phyloP scores from a whole-genome alignment of 2,329 filamentous ascomycete genomes.

The Fusarium sterilihyphosum region DNA sequence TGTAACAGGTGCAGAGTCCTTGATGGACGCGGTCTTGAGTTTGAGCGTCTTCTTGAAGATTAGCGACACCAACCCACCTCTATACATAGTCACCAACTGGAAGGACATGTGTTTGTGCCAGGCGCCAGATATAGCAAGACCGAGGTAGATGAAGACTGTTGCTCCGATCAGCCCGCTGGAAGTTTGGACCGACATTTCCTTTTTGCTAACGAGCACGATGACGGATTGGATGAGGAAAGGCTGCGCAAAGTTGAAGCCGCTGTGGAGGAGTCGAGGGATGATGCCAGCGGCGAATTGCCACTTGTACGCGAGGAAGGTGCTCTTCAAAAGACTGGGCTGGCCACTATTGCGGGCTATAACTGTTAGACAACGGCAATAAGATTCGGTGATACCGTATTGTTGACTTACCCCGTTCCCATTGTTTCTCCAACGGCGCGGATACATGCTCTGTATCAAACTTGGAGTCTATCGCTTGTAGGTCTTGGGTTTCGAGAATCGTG shows the following conservation, averaged over 20 bases:
- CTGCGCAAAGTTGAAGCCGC: slow-evolving; percentile 56
- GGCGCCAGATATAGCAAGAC: slow-evolving; percentile 50
- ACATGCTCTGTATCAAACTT: slow-evolving; percentile 43
- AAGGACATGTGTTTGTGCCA: slow-evolving; percentile 50
- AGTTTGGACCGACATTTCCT: slow-evolving; percentile 40
- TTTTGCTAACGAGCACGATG: slow-evolving; percentile 45
- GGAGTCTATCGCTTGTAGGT: slow-evolving; percentile 42
- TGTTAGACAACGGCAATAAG: background rate
- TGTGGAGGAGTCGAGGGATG: slow-evolving; percentile 50
- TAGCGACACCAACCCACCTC: slow-evolving; percentile 53
- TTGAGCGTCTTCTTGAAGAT: slow-evolving; percentile 60
- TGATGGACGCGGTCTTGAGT: slow-evolving; percentile 44
- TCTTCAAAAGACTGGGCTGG: slow-evolving; percentile 39
- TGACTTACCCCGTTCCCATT: slow-evolving; percentile 37
- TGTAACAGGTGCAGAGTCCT: slow-evolving; percentile 53
- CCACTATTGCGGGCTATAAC: slow-evolving; percentile 26
- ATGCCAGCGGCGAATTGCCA: slow-evolving; percentile 47
- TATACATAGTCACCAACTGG: slow-evolving; percentile 50
- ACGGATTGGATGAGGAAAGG: slow-evolving; percentile 54
- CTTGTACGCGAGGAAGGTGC: slow-evolving; percentile 43
- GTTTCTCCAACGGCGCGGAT: slow-evolving; percentile 23
- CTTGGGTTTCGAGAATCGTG: slow-evolving; percentile 35
- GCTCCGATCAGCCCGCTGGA: slow-evolving; percentile 55
- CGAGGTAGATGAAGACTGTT: slow-evolving; percentile 52
- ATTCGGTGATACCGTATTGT: fast-evolving